Evolutionary conservation across 1,139 yeast species (phyloP), one percentile per base, ranked within the genome.

Genomic region (Taiozyma onychis): DNA sequence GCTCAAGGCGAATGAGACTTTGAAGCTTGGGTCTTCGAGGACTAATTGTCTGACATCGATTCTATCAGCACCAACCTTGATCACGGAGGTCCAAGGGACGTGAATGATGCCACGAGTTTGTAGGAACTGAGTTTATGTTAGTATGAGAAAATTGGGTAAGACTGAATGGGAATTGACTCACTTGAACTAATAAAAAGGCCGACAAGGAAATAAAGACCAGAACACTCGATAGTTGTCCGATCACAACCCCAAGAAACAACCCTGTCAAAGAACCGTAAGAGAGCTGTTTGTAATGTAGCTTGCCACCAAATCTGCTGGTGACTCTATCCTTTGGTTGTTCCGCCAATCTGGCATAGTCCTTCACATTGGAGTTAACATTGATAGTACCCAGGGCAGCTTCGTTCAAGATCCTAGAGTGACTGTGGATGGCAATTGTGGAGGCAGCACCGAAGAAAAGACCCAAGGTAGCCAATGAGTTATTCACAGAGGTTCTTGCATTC

Each of bases 211-310:
- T 61, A 45, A 78, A 71, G 43, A 80, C 78, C 49, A 83, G 68
- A 13, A 79, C 77, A 14, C 78, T 70, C 44, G 83, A 77, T 49
- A 83, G 68, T 60, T 81, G 81, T 5, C 88, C 87, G 39, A 77
- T 74, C 18, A 82, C 69, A 26, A 80, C 70, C 3, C 88, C 88
- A 48, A 78, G 59, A 46, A 78, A 72, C 48, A 82, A 64, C 0
- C 88, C 88, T 13, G 80, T 71, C 51, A 82, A 68, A 1, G 85
- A 79, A 1, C 88, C 88, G 57, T 81, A 68, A 18, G 85, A 76
- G 56, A 83, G 69, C 60, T 83, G 85, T 55, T 75, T 76, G 60
- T 82, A 83, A 57, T 78, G 74, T 52, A 79, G 64, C 51, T 64
- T 69, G 0, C 76, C 73, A 45, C 70, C 66, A 57, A 74, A 71